A percentile compares a stretch with the other conserved stretches of the same genome.
These are phyloP conservation scores for Elsinoe arachidis DNA, from an alignment of 2,329 filamentous ascomycete species.

Conservation along the genomic window DNA sequence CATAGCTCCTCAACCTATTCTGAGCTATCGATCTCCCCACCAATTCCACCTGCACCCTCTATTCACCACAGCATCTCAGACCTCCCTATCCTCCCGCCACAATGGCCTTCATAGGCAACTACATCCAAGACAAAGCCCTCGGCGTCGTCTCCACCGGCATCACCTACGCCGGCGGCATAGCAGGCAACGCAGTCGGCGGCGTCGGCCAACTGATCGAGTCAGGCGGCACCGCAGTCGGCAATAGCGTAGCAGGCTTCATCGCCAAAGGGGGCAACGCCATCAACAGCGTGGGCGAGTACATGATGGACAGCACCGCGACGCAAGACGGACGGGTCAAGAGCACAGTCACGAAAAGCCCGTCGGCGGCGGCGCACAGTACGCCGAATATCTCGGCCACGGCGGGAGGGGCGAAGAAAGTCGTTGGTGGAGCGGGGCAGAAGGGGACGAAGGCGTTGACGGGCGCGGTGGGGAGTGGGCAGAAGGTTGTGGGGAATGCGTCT, in stretches of 20 bases:
- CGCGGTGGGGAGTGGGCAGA: constrained; percentile 3
- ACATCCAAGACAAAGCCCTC: constrained; percentile 25
- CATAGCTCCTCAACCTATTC: too few species aligned
- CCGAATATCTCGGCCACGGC: constrained; percentile 14
- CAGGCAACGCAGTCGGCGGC: constrained; percentile 31
- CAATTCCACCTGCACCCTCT: neutral
- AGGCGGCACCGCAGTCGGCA: constrained; percentile 25
- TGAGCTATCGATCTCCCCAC: neutral
- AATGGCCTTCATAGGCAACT: constrained; percentile 24
- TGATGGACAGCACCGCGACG: constrained; percentile 25
- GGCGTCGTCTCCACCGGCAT: constrained; percentile 27
- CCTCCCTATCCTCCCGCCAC: neutral
- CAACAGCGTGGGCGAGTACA: constrained; percentile 27
- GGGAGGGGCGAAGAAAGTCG: constrained; percentile 13
- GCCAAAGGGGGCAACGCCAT: constrained; percentile 27
- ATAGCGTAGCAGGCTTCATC: constrained; percentile 28
- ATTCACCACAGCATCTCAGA: neutral
- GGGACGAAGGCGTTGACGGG: constrained; percentile 12
- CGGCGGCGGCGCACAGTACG: constrained; percentile 11
- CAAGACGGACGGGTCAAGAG: constrained; percentile 21
- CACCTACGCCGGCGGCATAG: constrained; percentile 29
- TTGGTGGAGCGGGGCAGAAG: constrained; percentile 9
- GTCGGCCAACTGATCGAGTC: constrained; percentile 28
- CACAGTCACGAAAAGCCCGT: constrained; percentile 8
- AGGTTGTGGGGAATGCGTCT: constrained; percentile 6